These are phyloP conservation scores for Fusarium caatingaense DNA, from an alignment of 2,329 filamentous ascomycete species.

Conservation along the genomic window DNA sequence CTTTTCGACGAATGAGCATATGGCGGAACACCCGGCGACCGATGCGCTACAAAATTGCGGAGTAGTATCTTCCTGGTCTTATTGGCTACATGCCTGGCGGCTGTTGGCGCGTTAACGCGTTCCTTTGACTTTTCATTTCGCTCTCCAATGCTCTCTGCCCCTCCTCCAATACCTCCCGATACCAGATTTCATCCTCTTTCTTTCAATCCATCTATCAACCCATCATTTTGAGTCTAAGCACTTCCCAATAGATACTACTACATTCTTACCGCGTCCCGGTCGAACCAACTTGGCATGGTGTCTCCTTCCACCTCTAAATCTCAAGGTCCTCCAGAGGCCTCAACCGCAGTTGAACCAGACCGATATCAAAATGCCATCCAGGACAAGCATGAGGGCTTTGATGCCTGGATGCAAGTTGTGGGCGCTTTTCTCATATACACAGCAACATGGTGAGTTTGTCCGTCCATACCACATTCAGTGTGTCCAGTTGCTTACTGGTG, in stretches of 20 bases:
- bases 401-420: constrained; percentile 1
- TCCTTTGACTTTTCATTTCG: neutral
- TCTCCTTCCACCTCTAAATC: neutral
- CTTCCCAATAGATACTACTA: neutral
- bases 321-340: neutral
- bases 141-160: neutral
- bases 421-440: constrained; percentile 1
- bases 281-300: neutral
- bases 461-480: neutral
- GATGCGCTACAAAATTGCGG: no score
- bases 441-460: neutral
- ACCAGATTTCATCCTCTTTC: neutral
- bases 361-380: neutral
- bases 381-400: neutral
- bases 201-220: neutral
- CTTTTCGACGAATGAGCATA: no score
- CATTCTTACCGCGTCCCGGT: neutral
- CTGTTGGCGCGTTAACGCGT: neutral
- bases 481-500: neutral
- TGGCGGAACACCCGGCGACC: no score
- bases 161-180: neutral
- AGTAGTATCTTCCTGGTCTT: no score
- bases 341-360: neutral
- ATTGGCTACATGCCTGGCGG: neutral
- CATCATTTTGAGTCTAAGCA: neutral